Evolutionary conservation across 75 land plant species (phyloP).

Genomic region (Picea glauca): DNA sequence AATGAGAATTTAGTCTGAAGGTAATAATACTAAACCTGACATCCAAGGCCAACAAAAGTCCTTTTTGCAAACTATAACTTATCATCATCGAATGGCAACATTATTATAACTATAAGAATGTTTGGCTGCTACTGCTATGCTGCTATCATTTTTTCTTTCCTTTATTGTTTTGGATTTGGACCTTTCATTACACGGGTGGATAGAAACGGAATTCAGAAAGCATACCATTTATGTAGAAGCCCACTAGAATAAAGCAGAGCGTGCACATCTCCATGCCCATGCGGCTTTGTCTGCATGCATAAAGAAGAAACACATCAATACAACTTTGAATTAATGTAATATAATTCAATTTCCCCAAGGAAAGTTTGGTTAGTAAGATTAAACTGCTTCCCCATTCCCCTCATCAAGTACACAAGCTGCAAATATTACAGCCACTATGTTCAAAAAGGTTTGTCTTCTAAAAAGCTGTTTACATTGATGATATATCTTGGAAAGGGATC

Average conservation of each 20-base stretch:
- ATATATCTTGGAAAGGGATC: neutral
- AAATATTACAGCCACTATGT: neutral
- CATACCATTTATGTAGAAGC: conserved; percentile 74
- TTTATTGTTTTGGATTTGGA: neutral
- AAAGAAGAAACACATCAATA: conserved; percentile 5
- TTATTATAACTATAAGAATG: neutral
- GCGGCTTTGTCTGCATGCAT: conserved; percentile 81
- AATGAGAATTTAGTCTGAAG: neutral
- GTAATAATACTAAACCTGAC: neutral
- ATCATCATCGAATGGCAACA: neutral
- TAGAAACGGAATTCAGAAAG: neutral
- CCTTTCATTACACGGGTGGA: neutral
- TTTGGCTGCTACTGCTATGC: neutral
- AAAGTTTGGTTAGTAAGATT: neutral
- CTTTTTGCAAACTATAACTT: neutral
- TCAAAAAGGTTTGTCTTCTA: neutral
- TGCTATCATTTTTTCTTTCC: neutral
- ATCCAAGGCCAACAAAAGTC: neutral
- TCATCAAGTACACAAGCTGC: neutral
- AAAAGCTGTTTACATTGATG: neutral
- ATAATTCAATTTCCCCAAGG: conserved; percentile 6
- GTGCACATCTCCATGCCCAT: conserved; percentile 99
- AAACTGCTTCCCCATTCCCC: neutral
- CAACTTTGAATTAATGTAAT: neutral
- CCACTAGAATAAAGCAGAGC: conserved; percentile 84